Conservation (phyloP, 2,329 filamentous ascomycete species). For the Sordariomycetes sp. region DNA sequence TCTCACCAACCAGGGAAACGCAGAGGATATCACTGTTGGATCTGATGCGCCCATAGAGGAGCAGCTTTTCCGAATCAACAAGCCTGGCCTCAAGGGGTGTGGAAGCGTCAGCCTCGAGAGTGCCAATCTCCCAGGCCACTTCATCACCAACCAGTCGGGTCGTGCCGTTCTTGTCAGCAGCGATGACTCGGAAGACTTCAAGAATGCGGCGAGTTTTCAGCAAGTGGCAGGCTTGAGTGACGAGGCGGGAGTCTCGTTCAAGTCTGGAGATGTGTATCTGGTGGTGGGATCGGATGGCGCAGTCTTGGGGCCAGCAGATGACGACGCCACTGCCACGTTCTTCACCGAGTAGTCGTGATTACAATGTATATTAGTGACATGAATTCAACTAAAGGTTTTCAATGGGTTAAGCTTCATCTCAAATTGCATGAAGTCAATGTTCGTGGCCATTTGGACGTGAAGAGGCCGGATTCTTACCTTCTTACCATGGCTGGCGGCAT, state of each 20-base stretch:
- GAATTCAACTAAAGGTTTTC: no score
- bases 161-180: background rate
- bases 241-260: background rate
- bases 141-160: background rate
- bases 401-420: no score
- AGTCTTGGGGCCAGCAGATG: no score
- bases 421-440: no score
- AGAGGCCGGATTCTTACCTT: no score
- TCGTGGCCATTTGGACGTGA: no score
- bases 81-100: slow-evolving; percentile 11
- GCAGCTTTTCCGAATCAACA: slow-evolving; percentile 13
- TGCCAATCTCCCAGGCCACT: slow-evolving; percentile 10
- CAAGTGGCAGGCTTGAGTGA: background rate
- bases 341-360: no score
- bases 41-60: slow-evolving; percentile 6
- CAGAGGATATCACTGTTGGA: background rate
- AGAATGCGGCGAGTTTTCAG: slow-evolving; percentile 1
- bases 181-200: slow-evolving; percentile 1
- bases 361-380: no score
- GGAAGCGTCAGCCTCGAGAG: slow-evolving; percentile 14
- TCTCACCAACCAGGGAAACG: slow-evolving; percentile 6
- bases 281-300: background rate
- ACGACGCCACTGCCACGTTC: no score
- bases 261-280: background rate
- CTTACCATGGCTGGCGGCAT: no score